phyloP scores from a whole-genome alignment of 768 basidiomycete species.

The Boletus barrowsii region DNA sequence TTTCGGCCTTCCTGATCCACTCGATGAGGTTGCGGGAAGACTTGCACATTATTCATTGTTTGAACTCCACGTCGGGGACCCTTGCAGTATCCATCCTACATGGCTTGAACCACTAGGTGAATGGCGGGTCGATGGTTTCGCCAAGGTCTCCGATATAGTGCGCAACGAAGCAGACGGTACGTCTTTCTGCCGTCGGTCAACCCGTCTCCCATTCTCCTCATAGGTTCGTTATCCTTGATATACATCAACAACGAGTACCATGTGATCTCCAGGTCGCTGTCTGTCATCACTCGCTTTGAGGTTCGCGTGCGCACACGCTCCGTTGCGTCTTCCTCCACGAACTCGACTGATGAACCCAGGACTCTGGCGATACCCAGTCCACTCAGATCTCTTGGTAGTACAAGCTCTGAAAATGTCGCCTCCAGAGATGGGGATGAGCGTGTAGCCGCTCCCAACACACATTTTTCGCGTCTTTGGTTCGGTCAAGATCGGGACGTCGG shows the following conservation, averaged over 20 bases:
- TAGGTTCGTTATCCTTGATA: conserved; percentile 29
- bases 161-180: conserved; percentile 46
- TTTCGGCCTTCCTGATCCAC: conserved; percentile 21
- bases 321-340: conserved; percentile 12
- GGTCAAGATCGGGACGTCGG: conserved; percentile 23
- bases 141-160: conserved; percentile 44
- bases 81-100: conserved; percentile 13
- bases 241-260: conserved; percentile 42
- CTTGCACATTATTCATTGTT: conserved; percentile 21
- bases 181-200: conserved; percentile 11
- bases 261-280: conserved; percentile 43
- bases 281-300: conserved; percentile 27
- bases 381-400: conserved; percentile 54
- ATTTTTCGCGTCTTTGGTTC: conserved; percentile 23
- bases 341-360: conserved; percentile 24
- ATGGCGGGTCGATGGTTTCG: conserved; percentile 51
- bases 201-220: conserved; percentile 12
- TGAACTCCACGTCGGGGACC: conserved; percentile 25
- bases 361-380: conserved; percentile 57
- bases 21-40: conserved; percentile 4
- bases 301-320: conserved; percentile 13
- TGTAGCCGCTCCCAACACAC: conserved; percentile 26
- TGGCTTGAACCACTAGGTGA: conserved; percentile 49
- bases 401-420: conserved; percentile 46
- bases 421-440: conserved; percentile 25